phyloP scores from a whole-genome alignment of 306 rosid species.

The Trifolium subterraneum region DNA sequence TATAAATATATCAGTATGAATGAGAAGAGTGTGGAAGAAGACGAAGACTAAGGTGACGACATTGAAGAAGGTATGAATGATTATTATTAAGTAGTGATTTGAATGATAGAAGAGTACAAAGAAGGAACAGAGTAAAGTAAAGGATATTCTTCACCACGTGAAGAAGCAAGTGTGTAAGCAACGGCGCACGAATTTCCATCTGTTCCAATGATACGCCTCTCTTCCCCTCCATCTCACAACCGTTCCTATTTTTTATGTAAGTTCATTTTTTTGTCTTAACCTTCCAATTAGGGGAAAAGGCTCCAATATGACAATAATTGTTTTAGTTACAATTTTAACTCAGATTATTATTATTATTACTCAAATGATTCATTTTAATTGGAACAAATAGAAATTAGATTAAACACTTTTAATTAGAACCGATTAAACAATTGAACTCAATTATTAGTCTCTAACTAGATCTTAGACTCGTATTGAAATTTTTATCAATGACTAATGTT shows the following conservation, averaged over 20 bases:
- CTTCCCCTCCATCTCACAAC: neutral
- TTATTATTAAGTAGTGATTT: neutral
- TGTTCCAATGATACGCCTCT: neutral
- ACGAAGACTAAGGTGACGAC: neutral
- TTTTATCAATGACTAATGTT: no score
- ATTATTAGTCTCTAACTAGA: no score
- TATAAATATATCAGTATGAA: neutral
- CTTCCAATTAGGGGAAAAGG: neutral
- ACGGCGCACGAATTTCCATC: constrained; percentile 35
- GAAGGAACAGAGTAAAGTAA: constrained; percentile 27
- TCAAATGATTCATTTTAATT: no score
- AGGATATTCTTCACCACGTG: constrained; percentile 50
- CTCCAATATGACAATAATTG: no score
- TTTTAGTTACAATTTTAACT: no score
- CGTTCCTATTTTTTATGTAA: neutral
- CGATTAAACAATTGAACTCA: no score
- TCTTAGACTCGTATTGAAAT: no score
- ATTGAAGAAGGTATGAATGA: neutral
- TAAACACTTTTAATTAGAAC: no score
- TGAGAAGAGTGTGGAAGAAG: no score
- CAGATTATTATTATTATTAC: no score
- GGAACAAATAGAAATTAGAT: no score
- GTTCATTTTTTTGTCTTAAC: neutral
- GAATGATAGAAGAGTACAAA: neutral
- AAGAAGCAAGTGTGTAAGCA: constrained; percentile 28